Evolutionary conservation across 345 rosid species (phyloP).

Genomic region (Eutrema yunnanense): DNA sequence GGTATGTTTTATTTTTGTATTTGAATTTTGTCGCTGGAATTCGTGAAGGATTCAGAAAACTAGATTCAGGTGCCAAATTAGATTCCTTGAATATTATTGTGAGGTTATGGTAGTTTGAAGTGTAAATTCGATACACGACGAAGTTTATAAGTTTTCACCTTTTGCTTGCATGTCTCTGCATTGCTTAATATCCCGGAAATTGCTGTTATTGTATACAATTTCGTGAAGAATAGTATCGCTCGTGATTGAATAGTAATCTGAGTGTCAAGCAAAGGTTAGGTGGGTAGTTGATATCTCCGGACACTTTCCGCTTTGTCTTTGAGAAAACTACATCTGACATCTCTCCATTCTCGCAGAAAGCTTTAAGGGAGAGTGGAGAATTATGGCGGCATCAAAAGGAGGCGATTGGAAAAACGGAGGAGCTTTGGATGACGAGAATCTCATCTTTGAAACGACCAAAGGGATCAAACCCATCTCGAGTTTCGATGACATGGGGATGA

Average conservation of each 20-base stretch:
- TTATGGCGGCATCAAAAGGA: conserved; percentile 12
- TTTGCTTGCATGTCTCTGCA: not conserved
- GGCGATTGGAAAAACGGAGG: conserved; percentile 5
- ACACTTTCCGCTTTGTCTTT: no score
- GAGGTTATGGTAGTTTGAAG: not conserved
- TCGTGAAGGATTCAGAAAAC: not conserved
- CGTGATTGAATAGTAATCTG: not conserved
- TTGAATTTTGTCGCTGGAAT: no score
- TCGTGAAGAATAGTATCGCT: not conserved
- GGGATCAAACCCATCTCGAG: conserved; percentile 70
- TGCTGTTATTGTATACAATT: not conserved
- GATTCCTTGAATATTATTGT: not conserved
- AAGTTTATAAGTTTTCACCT: not conserved
- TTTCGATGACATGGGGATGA: conserved; percentile 80
- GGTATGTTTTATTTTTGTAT: not conserved
- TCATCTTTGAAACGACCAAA: conserved; percentile 82
- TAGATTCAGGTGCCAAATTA: not conserved
- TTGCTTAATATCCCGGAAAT: not conserved
- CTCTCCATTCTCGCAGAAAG: no score
- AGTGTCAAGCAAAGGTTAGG: not conserved
- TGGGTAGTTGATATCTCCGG: not conserved
- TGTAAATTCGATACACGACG: not conserved
- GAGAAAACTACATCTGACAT: no score
- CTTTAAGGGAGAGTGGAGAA: not conserved
- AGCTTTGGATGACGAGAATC: conserved; percentile 45